These are phyloP conservation scores for Diaporthe sp. DNA, from an alignment of 2,329 filamentous ascomycete species.

Conservation along the genomic window DNA sequence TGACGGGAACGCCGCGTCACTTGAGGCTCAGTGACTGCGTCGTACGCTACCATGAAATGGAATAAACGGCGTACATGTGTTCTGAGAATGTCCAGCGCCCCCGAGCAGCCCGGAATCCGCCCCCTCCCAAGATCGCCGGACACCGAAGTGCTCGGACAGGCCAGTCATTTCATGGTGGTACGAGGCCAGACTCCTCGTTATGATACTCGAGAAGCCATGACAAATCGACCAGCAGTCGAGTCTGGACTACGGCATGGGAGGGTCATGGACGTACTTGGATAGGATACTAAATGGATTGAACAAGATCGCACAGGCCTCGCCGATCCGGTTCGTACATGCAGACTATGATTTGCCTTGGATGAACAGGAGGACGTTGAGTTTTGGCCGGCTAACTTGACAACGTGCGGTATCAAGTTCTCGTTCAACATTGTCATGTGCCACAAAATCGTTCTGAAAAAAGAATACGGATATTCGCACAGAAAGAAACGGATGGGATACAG, in stretches of 20 bases:
- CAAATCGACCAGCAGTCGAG: neutral
- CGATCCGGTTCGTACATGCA: neutral
- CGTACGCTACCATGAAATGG: neutral
- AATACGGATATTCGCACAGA: too few relatives aligned
- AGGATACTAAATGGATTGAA: neutral
- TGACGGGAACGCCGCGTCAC: slow-evolving; percentile 16
- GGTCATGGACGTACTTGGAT: neutral
- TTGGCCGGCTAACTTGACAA: neutral
- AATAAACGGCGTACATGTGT: neutral
- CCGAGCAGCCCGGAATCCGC: neutral
- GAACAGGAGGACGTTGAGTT: neutral
- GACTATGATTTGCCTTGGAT: neutral
- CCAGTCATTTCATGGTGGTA: neutral
- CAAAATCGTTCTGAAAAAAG: neutral
- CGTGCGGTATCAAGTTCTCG: neutral
- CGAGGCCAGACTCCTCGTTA: neutral
- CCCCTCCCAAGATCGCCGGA: neutral
- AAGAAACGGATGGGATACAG: too few relatives aligned
- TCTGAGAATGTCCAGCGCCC: neutral
- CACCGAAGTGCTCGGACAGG: neutral
- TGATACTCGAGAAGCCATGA: neutral
- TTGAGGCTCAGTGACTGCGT: neutral
- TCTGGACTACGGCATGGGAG: neutral
- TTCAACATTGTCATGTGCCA: neutral
- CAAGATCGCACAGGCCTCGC: neutral